Base-by-base conservation (phyloP, 1,284 basidiomycete species). In the Cutaneotrichosporon spelunceum region DNA sequence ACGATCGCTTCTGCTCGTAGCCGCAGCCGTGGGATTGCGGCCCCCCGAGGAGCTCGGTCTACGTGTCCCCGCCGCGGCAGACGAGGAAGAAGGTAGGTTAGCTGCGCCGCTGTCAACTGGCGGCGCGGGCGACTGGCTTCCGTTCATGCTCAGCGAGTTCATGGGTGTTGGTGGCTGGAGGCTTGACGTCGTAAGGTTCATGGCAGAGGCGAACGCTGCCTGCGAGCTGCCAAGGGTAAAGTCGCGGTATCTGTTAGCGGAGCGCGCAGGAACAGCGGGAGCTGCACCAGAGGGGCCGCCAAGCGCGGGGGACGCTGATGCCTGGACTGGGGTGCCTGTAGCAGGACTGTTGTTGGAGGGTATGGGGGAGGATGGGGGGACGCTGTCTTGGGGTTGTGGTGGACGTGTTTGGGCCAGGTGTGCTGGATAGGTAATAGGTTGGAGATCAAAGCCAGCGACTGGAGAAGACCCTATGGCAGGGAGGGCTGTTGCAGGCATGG, bases 391-490 rank as follows among this genome's bases (percentile, higher is more conserved):
- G 42, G 54, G 44, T 29, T 26, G 55, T 24, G 70, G 69, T 4
- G 67, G 55, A 49, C 47, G 58, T 29, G 61, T 68, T 53, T 68
- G 71, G 16, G 68, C 70, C n/a, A 72, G 60, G 59, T 68, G 68
- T 1, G 66, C 56, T 13, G 70, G 70, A 52, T 72, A 71, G 1
- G 66, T 68, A 49, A 70, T 68, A 2, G 70, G 67, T 44, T 71
- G 70, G 21, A 72, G 63, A 55, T 70, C 65, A 26, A 61, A 61
- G 11, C 52, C 58, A 21, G 58, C 23, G 30, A 21, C 47, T n/a
- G 61, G 49, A 33, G 61, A 52, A 24, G 59, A 56, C 53, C 49
- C 59, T 47, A 60, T 26, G 7, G 53, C 27, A 2, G 61, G 36
- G 24, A 63, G 49, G 3, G 61, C 27, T 27, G 56, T 36, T n/a